A percentile compares a stretch with the other conserved stretches of the same genome.
phyloP scores from a whole-genome alignment of 805 yeast genomes.

The Pichia ethanolica region DNA sequence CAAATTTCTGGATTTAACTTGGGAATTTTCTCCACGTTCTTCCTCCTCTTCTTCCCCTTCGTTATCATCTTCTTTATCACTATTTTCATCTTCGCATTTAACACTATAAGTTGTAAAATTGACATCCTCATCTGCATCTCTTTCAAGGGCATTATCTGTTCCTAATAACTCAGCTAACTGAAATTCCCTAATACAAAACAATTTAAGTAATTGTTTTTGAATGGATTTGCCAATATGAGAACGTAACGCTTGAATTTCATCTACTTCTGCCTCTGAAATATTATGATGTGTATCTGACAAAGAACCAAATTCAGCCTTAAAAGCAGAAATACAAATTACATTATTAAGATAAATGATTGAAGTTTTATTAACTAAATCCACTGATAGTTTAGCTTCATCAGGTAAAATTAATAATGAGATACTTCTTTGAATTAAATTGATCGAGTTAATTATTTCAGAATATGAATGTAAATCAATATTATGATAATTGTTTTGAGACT shows the following conservation, averaged over 20 bases:
- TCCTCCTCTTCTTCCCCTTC: neutral
- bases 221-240: neutral
- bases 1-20: neutral
- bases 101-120: constrained; percentile 16
- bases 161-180: constrained; percentile 31
- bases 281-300: neutral
- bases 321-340: constrained; percentile 4
- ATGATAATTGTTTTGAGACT: neutral
- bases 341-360: constrained; percentile 2
- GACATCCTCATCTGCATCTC: constrained; percentile 44
- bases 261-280: neutral
- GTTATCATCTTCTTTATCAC: constrained; percentile 9
- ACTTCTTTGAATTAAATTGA: constrained; percentile 1
- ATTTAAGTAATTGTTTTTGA: constrained; percentile 28
- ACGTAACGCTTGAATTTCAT: neutral
- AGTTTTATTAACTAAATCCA: neutral
- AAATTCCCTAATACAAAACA: constrained; percentile 45
- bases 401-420: neutral
- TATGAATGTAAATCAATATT: neutral
- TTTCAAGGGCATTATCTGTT: constrained; percentile 33
- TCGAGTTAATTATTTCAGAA: neutral
- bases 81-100: neutral
- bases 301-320: constrained; percentile 5
- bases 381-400: neutral
- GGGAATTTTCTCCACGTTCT: neutral